Percentiles rank a stretch among this genome's conserved stretches.
Evolutionary conservation across 169 alveolate genomes (phyloP).

Genomic region (Eimeria acervulina): DNA sequence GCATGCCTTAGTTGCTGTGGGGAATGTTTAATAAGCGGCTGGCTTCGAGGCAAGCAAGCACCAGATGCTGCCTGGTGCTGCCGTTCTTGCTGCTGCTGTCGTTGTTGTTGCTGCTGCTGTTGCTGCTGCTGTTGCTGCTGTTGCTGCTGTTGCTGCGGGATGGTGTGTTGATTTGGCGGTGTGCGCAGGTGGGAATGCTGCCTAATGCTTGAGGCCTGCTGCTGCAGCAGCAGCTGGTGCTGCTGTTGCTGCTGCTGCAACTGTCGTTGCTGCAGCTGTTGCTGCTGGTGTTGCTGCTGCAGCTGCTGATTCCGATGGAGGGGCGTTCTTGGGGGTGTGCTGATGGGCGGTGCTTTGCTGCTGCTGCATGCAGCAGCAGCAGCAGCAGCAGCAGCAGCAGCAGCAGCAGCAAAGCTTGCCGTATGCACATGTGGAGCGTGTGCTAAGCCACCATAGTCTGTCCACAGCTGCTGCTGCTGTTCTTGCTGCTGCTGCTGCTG

Average conservation of each 20-base stretch:
- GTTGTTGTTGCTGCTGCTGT: slow-evolving; percentile 21
- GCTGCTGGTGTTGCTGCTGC: slow-evolving; percentile 5
- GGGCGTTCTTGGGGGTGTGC: neutral
- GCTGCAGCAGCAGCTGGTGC: slow-evolving; percentile 3
- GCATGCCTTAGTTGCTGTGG: too few relatives aligned
- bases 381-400: neutral
- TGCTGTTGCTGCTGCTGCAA: neutral
- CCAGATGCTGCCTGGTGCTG: neutral
- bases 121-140: neutral
- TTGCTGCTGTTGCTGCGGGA: neutral
- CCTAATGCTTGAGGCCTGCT: neutral
- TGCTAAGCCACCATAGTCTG: too few relatives aligned
- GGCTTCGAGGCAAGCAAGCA: neutral
- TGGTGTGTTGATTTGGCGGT: neutral
- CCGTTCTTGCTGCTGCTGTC: neutral
- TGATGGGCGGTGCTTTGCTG: neutral
- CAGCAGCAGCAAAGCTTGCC: too few relatives aligned
- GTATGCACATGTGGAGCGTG: too few relatives aligned
- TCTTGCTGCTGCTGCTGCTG: slow-evolving; percentile 10
- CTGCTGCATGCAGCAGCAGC: slow-evolving; percentile 26
- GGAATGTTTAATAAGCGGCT: neutral
- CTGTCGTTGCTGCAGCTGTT: neutral
- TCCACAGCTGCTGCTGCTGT: neutral
- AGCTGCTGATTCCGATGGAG: neutral
- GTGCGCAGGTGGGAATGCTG: neutral